Base-by-base conservation (phyloP, 2,329 filamentous ascomycete genomes). In the Beauveria bassiana region DNA sequence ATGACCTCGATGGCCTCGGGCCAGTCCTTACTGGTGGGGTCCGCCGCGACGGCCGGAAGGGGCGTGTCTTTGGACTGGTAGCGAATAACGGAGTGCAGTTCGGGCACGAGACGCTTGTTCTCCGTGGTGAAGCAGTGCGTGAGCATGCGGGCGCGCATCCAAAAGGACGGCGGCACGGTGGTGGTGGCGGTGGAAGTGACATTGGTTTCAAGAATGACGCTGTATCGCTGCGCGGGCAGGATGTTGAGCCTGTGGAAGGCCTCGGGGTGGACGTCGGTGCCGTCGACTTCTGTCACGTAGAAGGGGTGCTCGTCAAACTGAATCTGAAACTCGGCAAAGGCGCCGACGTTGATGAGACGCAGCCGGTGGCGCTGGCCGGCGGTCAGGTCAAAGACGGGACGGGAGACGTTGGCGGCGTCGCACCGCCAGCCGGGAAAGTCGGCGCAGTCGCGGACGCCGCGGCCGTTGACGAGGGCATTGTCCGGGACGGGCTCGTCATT, bases 281-380 rank as follows among this genome's bases (percentile, higher is more conserved):
- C 88, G 68, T 91, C 88, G 0, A 89, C 85, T 69, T 91, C 88
- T 10, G 88, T 84, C 51, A 91, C 75, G 40, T 75, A 77, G 70
- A 89, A 85, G 1, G 76, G 70, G 66, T 91, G 88, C 55, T 84
- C 82, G 65, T 91, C 88, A 51, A 91, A 78, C 68, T 84, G 85
- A 31, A 91, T 79, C 68, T 91, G 87, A 64, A 91, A 88, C 68
- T 86, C 85, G 2, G 87, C 86, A 68, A 90, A 89, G 0, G 85
- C 86, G 12, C 86, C 88, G 9, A 87, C 81, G 64, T 91, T 91
- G 64, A 89, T 77, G 65, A 91, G 79, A 16, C 88, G 83, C 54
- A 91, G 74, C 49, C 86, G 81, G 66, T 91, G 89, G 1, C 78
- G 80, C 55, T 81, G 79, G 2, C 81, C 80, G 1, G 80, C 77